Evolutionary conservation across 805 yeast species (phyloP).

Genomic region (Saturnispora galanensis): DNA sequence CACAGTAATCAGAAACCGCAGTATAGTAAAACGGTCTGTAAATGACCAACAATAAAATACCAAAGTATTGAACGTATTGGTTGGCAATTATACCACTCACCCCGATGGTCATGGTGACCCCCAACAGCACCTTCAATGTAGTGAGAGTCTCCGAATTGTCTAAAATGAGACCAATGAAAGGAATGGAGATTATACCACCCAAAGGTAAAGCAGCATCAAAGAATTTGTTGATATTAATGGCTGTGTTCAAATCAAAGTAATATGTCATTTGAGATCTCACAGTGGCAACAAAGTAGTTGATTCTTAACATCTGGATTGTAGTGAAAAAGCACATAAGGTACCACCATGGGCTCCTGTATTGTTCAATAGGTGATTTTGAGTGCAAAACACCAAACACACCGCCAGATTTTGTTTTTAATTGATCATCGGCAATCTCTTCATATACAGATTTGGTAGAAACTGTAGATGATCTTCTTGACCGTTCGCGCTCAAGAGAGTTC

Average conservation of each 20-base stretch:
- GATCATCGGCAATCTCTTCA: slow-evolving; percentile 56
- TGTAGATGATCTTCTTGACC: slow-evolving; percentile 31
- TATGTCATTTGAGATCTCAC: slow-evolving; percentile 72
- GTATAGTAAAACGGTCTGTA: slow-evolving; percentile 92
- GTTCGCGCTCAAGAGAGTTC: slow-evolving; percentile 11
- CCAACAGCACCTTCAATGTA: slow-evolving; percentile 43
- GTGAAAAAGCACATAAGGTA: slow-evolving; percentile 68
- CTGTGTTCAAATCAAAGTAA: slow-evolving; percentile 46
- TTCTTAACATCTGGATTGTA: slow-evolving; percentile 80
- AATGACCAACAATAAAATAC: slow-evolving; percentile 62
- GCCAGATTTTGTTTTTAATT: slow-evolving; percentile 42
- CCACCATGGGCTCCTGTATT: slow-evolving; percentile 61
- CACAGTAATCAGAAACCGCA: slow-evolving; percentile 82
- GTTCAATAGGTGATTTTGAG: slow-evolving; percentile 34
- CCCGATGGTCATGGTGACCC: slow-evolving; percentile 56
- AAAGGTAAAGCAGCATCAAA: slow-evolving; percentile 82
- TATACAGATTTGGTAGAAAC: slow-evolving; percentile 42
- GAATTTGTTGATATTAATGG: slow-evolving; percentile 53
- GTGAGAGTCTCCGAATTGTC: slow-evolving; percentile 62
- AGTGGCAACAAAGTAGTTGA: slow-evolving; percentile 90
- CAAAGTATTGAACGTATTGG: slow-evolving; percentile 46
- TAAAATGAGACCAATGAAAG: slow-evolving; percentile 70
- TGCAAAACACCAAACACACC: slow-evolving; percentile 77
- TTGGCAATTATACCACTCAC: slow-evolving; percentile 52
- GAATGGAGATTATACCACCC: slow-evolving; percentile 82